Evolutionary conservation across 2,329 filamentous ascomycete species (phyloP), one percentile per base, ranked within the genome.

Genomic region (Pochonia chlamydosporia): DNA sequence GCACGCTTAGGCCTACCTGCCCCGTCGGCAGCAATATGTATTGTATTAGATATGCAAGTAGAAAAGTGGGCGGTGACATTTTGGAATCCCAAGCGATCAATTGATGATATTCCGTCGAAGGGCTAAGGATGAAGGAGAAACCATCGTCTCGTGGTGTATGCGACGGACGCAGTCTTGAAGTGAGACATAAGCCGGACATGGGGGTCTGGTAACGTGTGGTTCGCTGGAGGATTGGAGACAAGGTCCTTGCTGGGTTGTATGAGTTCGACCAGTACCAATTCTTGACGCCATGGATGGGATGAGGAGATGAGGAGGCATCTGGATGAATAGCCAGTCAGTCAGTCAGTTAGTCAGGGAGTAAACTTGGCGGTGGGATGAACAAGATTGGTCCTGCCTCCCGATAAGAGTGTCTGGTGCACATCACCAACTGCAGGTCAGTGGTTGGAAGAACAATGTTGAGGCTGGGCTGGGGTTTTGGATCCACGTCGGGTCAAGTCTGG

Each of bases 91-190:
- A 44, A 28, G 28, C 39, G 24, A 21, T n/a, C n/a, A n/a, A n/a
- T n/a, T n/a, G n/a, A n/a, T n/a, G n/a, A 10, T 33, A 33, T 14
- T 33, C 31, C n/a, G 31, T 16, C 16, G 25, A 23, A 21, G 44
- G 20, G 16, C 42, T 30, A 24, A 47, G 18, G 35, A 25, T 9
- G 3, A 13, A 11, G 5, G 10, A 13, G 35, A 49, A 30, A 37
- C 31, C 16, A 35, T 33, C 24, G 39, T 40, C 44, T 41, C 41
- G 41, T 44, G 41, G 26, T 44, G 23, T 47, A 46, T 47, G 48
- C 48, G 48, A 49, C 48, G 48, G 48, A 49, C 48, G 48, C 48
- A 49, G 48, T 44, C 33, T 46, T 28, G 26, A 41, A 49, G 48
- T 47, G 48, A 49, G 48, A 49, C 48, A 49, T 44, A 46, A 46